These are phyloP conservation scores for Komagataea norvegica DNA, from an alignment of 1,139 yeast species.

Conservation along the genomic window DNA sequence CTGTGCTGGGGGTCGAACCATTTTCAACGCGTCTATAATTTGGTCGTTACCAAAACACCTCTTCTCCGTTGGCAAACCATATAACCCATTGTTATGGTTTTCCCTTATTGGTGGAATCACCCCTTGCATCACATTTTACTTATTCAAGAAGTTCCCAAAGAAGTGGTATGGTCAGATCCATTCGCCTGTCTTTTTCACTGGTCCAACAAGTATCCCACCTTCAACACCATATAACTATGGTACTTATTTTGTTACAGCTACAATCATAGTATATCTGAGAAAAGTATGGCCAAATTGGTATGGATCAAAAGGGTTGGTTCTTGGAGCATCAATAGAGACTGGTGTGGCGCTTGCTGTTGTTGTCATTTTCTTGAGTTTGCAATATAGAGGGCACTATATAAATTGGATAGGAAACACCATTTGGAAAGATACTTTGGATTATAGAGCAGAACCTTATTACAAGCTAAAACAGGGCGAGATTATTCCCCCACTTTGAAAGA, in stretches of 20 bases:
- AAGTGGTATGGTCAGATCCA: conserved; percentile 33
- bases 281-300: conserved; percentile 34
- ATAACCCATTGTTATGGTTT: conserved; percentile 35
- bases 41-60: conserved; percentile 47
- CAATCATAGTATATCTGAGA: conserved; percentile 30
- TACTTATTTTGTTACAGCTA: conserved; percentile 44
- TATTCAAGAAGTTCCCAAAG: conserved; percentile 33
- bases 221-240: conserved; percentile 47
- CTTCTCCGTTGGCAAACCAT: conserved; percentile 40
- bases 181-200: conserved; percentile 37
- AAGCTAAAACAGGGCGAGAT: conserved; percentile 31
- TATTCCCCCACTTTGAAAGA: conserved; percentile 7
- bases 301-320: conserved; percentile 38
- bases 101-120: conserved; percentile 35
- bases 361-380: conserved; percentile 45
- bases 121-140: conserved; percentile 30
- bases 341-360: conserved; percentile 53
- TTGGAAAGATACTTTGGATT: conserved; percentile 32
- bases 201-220: conserved; percentile 39
- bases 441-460: conserved; percentile 29
- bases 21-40: conserved; percentile 43
- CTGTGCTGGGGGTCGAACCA: conserved; percentile 37
- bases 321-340: conserved; percentile 53
- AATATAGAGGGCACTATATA: conserved; percentile 38
- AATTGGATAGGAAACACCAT: conserved; percentile 52